Percentiles rank a stretch among this genome's conserved stretches.
Evolutionary conservation across 2,329 filamentous ascomycete genomes (phyloP).

Genomic region (Pseudopithomyces chartarum): DNA sequence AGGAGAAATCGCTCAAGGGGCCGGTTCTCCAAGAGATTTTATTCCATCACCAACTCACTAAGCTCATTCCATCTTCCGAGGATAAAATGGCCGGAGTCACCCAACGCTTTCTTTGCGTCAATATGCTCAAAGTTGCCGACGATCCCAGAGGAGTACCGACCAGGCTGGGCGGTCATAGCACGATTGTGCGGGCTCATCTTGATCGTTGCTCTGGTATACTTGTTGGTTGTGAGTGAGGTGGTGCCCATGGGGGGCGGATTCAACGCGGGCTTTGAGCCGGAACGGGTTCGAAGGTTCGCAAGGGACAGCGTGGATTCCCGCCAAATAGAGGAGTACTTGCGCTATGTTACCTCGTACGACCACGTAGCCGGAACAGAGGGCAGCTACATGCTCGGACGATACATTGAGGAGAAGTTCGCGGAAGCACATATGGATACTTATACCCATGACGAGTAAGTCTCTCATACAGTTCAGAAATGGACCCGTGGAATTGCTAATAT

Average conservation of each 20-base stretch:
- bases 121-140: conserved; percentile 45
- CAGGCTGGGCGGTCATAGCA: conserved; percentile 70
- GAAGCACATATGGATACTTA: conserved; percentile 76
- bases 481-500: conserved; percentile 17
- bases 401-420: conserved; percentile 78
- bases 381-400: conserved; percentile 83
- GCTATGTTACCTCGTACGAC: conserved; percentile 80
- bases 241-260: conserved; percentile 68
- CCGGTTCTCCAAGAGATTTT: conserved; percentile 61
- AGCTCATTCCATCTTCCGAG: conserved; percentile 60
- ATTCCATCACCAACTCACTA: conserved; percentile 61
- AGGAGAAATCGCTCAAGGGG: conserved; percentile 39
- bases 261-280: conserved; percentile 77
- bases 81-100: conserved; percentile 37
- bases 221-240: conserved; percentile 84
- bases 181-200: conserved; percentile 76
- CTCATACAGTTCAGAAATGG: neutral
- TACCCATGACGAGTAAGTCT: conserved; percentile 66
- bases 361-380: conserved; percentile 95
- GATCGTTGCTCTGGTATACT: conserved; percentile 77
- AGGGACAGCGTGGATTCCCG: conserved; percentile 73
- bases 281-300: conserved; percentile 77
- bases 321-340: conserved; percentile 68
- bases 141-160: conserved; percentile 54
- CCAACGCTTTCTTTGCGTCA: conserved; percentile 20